Conservation (phyloP, 805 yeast genomes). For the Metschnikowia matae region DNA sequence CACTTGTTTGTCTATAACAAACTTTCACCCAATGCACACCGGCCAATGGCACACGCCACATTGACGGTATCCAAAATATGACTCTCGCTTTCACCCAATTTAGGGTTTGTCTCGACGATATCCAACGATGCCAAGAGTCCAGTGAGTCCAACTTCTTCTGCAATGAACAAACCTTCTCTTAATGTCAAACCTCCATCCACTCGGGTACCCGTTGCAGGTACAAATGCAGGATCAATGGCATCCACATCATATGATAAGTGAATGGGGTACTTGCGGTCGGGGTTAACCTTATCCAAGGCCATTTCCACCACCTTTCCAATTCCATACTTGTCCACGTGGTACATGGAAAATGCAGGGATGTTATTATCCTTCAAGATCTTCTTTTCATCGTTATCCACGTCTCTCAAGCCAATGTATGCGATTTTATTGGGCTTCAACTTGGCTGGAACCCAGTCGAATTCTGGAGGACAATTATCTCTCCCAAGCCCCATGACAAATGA, state of each 20-base stretch:
- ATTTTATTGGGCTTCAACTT: constrained; percentile 63
- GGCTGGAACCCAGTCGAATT: constrained; percentile 77
- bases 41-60: constrained; percentile 85
- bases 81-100: constrained; percentile 69
- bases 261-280: constrained; percentile 63
- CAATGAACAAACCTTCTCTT: constrained; percentile 89
- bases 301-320: constrained; percentile 85
- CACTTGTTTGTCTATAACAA: constrained; percentile 38
- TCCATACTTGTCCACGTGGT: constrained; percentile 92
- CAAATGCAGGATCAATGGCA: constrained; percentile 90
- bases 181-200: constrained; percentile 94
- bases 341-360: constrained; percentile 89
- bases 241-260: constrained; percentile 95
- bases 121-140: constrained; percentile 88
- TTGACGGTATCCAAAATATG: constrained; percentile 81
- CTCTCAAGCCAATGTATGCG: constrained; percentile 92
- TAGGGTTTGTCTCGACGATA: constrained; percentile 91
- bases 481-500: constrained; percentile 85
- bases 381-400: constrained; percentile 85
- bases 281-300: constrained; percentile 80
- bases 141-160: constrained; percentile 87
- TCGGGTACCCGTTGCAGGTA: constrained; percentile 97
- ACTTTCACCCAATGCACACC: constrained; percentile 94
- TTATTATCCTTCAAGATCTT: constrained; percentile 62
- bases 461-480: constrained; percentile 60